Conservation (phyloP, 257 asterid genomes). For the Jasminum sambac region DNA sequence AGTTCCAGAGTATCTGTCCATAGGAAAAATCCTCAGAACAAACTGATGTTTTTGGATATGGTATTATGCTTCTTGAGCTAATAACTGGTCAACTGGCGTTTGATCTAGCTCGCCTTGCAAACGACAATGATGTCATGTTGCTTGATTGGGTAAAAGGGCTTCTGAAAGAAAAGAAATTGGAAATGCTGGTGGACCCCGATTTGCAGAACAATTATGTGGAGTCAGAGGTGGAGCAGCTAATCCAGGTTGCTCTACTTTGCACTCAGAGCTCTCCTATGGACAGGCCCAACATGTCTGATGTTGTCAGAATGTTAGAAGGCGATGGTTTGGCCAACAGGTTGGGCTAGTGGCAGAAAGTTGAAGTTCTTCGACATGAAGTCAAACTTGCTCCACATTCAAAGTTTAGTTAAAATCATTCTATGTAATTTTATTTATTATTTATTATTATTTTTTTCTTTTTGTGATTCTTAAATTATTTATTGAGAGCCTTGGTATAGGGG, state of each 20-base stretch:
- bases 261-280: constrained; percentile 53
- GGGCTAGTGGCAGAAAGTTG: constrained; percentile 67
- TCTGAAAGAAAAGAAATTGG: constrained; percentile 47
- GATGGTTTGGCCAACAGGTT: constrained; percentile 55
- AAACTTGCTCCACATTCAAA: constrained; percentile 44
- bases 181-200: constrained; percentile 59
- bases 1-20: constrained; percentile 57
- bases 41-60: constrained; percentile 60
- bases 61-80: constrained; percentile 57
- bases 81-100: constrained; percentile 57
- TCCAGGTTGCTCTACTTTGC: constrained; percentile 55
- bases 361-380: constrained; percentile 57
- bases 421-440: too few species aligned
- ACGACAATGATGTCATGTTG: constrained; percentile 57
- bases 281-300: constrained; percentile 59
- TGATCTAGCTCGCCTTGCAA: constrained; percentile 61
- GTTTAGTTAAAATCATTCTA: too few species aligned
- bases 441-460: too few species aligned
- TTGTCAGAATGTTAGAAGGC: constrained; percentile 55
- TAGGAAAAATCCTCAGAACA: constrained; percentile 54
- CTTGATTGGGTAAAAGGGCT: constrained; percentile 67
- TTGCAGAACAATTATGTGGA: constrained; percentile 44
- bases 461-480: too few species aligned
- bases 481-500: too few species aligned
- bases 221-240: constrained; percentile 52